Conservation (phyloP, 106 monocot genomes). For the Alisma plantagoaquatica region DNA sequence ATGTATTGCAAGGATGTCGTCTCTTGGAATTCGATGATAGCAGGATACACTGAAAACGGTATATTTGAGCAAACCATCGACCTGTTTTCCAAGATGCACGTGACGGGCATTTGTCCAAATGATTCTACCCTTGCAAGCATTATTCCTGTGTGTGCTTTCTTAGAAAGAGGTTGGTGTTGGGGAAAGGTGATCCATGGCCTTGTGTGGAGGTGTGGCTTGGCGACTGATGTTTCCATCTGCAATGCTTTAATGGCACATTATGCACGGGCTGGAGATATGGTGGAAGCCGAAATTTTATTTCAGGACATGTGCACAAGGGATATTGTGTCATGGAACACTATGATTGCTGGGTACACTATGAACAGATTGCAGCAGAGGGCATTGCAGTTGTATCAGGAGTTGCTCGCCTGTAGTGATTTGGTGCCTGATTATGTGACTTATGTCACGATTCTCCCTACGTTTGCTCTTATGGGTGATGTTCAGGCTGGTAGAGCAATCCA, state of each 20-base stretch:
- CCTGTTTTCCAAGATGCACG: constrained; percentile 37
- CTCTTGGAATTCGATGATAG: constrained; percentile 69
- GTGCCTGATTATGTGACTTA: constrained; percentile 44
- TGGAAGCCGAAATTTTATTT: constrained; percentile 33
- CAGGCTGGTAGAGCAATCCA: constrained; percentile 55
- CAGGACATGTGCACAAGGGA: constrained; percentile 27
- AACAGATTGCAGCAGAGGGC: constrained; percentile 29
- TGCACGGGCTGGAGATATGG: constrained; percentile 35
- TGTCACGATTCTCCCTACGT: constrained; percentile 37
- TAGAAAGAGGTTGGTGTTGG: constrained; percentile 27
- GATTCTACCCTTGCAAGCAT: constrained; percentile 42
- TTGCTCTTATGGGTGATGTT: constrained; percentile 30
- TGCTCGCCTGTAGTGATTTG: constrained; percentile 18
- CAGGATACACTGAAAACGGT: constrained; percentile 37
- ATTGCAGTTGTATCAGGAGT: constrained; percentile 32
- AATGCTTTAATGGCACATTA: constrained; percentile 67
- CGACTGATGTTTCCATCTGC: constrained; percentile 23
- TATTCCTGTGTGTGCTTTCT: constrained; percentile 47
- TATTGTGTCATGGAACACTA: constrained; percentile 58
- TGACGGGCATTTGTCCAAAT: constrained; percentile 22
- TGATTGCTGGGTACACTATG: constrained; percentile 44
- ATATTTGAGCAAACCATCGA: constrained; percentile 27
- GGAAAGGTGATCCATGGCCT: constrained; percentile 57
- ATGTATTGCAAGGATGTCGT: constrained; percentile 45
- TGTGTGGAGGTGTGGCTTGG: constrained; percentile 22